phyloP scores from a whole-genome alignment of 1,284 basidiomycete genomes.

The Sporisorium scitamineum region DNA sequence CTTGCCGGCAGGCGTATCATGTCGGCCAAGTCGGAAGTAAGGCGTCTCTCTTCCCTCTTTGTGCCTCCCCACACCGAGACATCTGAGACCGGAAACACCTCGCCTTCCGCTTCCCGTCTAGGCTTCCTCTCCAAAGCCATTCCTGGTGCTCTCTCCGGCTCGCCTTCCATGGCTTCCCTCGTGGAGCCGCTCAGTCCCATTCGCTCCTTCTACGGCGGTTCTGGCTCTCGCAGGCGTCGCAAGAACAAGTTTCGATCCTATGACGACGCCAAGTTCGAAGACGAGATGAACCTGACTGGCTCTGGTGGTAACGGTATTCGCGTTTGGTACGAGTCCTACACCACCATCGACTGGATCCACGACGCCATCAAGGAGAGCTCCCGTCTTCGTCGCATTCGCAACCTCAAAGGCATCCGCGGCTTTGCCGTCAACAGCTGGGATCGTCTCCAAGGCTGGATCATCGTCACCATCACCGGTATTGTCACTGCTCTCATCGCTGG shows the following conservation, averaged over 20 bases:
- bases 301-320: constrained; percentile 55
- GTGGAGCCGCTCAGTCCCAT: constrained; percentile 40
- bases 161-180: constrained; percentile 30
- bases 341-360: constrained; percentile 70
- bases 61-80: constrained; percentile 16
- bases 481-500: constrained; percentile 76
- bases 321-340: constrained; percentile 65
- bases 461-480: constrained; percentile 78
- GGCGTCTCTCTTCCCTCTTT: constrained; percentile 45
- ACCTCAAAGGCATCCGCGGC: constrained; percentile 74
- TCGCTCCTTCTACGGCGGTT: constrained; percentile 36
- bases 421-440: constrained; percentile 80
- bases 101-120: constrained; percentile 20
- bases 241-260: constrained; percentile 34
- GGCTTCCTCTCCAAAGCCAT: constrained; percentile 23
- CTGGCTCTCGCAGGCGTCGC: constrained; percentile 22
- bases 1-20: constrained; percentile 35
- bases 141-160: constrained; percentile 14
- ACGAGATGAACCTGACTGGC: constrained; percentile 44
- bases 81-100: not conserved
- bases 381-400: constrained; percentile 65
- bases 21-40: constrained; percentile 35
- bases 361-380: constrained; percentile 70
- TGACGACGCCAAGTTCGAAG: constrained; percentile 50
- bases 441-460: constrained; percentile 83